phyloP scores from a whole-genome alignment of 805 yeast genomes.

The Candida endomychidarum region DNA sequence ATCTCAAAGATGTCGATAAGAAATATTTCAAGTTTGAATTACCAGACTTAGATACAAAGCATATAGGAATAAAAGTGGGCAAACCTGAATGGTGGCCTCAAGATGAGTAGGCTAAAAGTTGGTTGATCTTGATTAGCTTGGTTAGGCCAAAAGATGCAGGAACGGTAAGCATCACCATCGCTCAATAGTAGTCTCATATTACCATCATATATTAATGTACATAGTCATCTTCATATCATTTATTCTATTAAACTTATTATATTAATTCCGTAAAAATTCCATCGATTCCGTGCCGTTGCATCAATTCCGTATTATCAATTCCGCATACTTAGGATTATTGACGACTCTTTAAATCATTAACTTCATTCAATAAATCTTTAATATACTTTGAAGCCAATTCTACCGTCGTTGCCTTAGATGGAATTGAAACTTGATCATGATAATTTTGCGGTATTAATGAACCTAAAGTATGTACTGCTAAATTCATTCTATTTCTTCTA shows the following conservation, averaged over 20 bases:
- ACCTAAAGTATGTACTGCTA: conserved; percentile 76
- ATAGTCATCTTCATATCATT: too few species aligned
- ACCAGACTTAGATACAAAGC: conserved; percentile 19
- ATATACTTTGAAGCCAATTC: conserved; percentile 83
- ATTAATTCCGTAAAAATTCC: too few species aligned
- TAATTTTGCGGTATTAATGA: conserved; percentile 62
- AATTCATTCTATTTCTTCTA: conserved; percentile 86
- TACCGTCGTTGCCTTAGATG: conserved; percentile 93
- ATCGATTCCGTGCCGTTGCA: too few species aligned
- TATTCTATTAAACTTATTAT: too few species aligned
- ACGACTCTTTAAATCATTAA: conserved; percentile 20
- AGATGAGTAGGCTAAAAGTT: not conserved
- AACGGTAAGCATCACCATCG: too few species aligned
- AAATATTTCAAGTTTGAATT: conserved; percentile 33
- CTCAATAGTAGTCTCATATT: too few species aligned
- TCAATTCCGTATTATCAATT: not conserved
- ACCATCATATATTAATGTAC: too few species aligned
- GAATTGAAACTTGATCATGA: conserved; percentile 59
- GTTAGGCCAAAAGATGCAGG: too few species aligned
- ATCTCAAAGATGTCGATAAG: conserved; percentile 45
- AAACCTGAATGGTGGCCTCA: conserved; percentile 79
- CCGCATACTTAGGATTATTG: too few species aligned
- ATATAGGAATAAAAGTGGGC: conserved; percentile 50
- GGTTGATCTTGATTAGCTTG: not conserved
- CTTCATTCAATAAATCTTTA: conserved; percentile 29